Base-by-base conservation (phyloP, 176 grass and related monocot species). In the Miscanthus lutarioriparius region DNA sequence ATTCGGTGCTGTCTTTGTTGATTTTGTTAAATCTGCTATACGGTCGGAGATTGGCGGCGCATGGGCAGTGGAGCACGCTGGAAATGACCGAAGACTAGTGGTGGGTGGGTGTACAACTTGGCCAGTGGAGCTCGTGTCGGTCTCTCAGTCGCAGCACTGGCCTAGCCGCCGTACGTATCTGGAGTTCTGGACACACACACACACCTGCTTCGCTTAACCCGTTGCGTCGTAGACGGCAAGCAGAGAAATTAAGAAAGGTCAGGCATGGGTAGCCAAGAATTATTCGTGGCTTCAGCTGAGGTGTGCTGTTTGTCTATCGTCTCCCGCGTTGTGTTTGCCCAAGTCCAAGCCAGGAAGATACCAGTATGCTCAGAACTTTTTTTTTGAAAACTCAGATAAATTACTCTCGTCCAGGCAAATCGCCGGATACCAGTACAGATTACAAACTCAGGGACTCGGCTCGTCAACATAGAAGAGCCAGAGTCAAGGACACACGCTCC, bases 61-160 rank as follows among this genome's bases (percentile, higher is more conserved):
- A 13, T 23, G 32, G 36, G 0, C 37, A 71, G 17, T 13, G 36
- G 35, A 70, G 19, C 28, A 32, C 58, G 75, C 37, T 14, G 5
- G 62, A 27, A 15, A 67, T 84, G 82, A 84, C 41, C 61, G 13
- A 65, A 66, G 82, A 76, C 61, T 22, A 62, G 74, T 53, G 11
- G 17, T 53, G 49, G 23, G 14, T 35, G 23, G 16, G 38, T 25
- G n/a, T 39, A 35, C 81, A 28, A 72, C 40, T 47, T 63, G 36
- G 23, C 58, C 30, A 54, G 49, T 54, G 28, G 20, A 36, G 39
- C 10, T 51, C 12, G 51, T 54, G 19, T 54, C 7, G 7, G 8
- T 4, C 51, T 54, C 51, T 4, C 19, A 54, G 51, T 54, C 48
- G 48, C 48, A 51, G 12, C 48, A 51, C 47, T 17, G 48, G 15